Percentiles rank a stretch among this genome's conserved stretches.
Evolutionary conservation across 257 asterid species (phyloP).

Genomic region (Buddleja alternifolia): DNA sequence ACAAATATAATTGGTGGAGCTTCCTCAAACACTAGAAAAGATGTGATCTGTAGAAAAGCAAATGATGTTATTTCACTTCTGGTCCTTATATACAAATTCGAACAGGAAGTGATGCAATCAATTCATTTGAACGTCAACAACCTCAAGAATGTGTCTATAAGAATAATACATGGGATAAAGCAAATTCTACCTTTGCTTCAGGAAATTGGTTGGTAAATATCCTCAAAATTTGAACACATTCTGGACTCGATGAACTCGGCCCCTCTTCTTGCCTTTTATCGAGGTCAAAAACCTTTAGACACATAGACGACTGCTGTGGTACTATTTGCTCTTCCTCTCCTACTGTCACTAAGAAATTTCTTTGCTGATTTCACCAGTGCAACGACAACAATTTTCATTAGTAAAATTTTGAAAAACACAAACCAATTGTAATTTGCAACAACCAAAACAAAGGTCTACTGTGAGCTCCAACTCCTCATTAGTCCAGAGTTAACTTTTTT

Average conservation of each 20-base stretch:
- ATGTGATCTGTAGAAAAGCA: slow-evolving; percentile 68
- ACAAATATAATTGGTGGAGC: slow-evolving; percentile 90
- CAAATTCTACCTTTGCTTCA: slow-evolving; percentile 74
- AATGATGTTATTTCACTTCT: background rate
- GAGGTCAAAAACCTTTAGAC: slow-evolving; percentile 87
- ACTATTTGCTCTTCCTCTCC: slow-evolving; percentile 91
- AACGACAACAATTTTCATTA: slow-evolving; percentile 7
- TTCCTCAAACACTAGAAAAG: slow-evolving; percentile 84
- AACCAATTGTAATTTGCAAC: slow-evolving; percentile 2
- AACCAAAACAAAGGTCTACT: background rate
- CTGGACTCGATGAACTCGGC: slow-evolving; percentile 74
- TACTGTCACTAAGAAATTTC: slow-evolving; percentile 80
- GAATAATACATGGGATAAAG: slow-evolving; percentile 12
- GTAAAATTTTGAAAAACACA: slow-evolving; percentile 24
- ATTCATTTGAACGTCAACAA: background rate
- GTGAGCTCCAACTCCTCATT: slow-evolving; percentile 16
- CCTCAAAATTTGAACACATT: slow-evolving; percentile 82
- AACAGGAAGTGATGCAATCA: too few relatives aligned
- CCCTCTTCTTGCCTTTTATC: slow-evolving; percentile 88
- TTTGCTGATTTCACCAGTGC: slow-evolving; percentile 64
- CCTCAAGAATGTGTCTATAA: slow-evolving; percentile 4
- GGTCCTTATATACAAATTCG: too few relatives aligned
- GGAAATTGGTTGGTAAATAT: slow-evolving; percentile 85
- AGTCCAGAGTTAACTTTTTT: too few relatives aligned
- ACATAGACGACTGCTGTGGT: slow-evolving; percentile 65